Percentiles rank a stretch among this genome's conserved stretches.
Evolutionary conservation across 371 early-diverging fungal species (phyloP).

Genomic region (Mucor saturninus): DNA sequence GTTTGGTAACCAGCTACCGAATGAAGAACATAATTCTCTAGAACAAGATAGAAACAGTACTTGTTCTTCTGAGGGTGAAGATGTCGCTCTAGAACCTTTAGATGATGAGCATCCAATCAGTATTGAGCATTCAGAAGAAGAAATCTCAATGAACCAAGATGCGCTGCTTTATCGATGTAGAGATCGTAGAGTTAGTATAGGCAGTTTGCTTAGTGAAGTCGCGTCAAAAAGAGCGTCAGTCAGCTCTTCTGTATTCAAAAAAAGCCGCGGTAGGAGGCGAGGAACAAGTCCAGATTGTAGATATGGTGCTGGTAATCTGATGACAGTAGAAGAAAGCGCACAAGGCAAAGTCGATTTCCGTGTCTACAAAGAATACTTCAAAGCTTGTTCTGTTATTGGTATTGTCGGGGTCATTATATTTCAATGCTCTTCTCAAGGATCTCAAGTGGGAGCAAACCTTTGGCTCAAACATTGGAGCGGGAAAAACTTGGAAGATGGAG

Average conservation of each 20-base stretch:
- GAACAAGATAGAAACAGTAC: conserved; percentile 13
- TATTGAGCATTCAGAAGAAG: conserved; percentile 16
- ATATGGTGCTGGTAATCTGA: conserved; percentile 48
- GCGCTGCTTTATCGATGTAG: conserved; percentile 29
- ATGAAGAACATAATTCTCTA: conserved; percentile 23
- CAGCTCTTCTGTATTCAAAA: conserved; percentile 38
- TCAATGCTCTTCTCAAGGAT: conserved; percentile 59
- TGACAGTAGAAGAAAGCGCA: conserved; percentile 77
- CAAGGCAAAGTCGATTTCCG: conserved; percentile 75
- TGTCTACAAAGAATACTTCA: conserved; percentile 80
- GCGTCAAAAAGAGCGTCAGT: conserved; percentile 55
- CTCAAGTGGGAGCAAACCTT: conserved; percentile 61
- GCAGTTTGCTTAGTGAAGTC: conserved; percentile 24
- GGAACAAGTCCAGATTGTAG: conserved; percentile 11
- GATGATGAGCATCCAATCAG: conserved; percentile 25
- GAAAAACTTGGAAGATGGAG: conserved; percentile 45
- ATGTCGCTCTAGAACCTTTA: conserved; percentile 18
- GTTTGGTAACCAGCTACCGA: conserved; percentile 31
- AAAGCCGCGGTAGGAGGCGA: background rate
- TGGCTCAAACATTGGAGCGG: conserved; percentile 81
- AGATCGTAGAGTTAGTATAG: conserved; percentile 26
- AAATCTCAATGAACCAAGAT: conserved; percentile 23
- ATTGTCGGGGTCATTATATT: conserved; percentile 62
- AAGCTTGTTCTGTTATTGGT: conserved; percentile 67
- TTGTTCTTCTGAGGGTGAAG: background rate